Base-by-base conservation (phyloP, 2,329 filamentous ascomycete species). In the Corynespora cassiicola region DNA sequence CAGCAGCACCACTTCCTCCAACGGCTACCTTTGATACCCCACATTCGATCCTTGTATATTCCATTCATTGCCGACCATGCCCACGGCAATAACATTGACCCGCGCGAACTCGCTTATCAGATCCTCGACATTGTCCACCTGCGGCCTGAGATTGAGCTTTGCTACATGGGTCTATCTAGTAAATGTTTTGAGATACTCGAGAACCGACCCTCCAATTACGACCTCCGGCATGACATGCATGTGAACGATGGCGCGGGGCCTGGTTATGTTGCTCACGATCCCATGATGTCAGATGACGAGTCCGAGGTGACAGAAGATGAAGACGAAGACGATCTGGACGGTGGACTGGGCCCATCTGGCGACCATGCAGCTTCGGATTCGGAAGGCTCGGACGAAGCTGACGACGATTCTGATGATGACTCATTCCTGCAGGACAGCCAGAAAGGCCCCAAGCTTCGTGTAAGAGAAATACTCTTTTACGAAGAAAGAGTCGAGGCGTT, bases 121-220 rank as follows among this genome's bases (percentile, higher is more conserved):
- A 80, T 92, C 30, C 78, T 90, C 20, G 87, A 92, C 61, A 87
- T 91, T 29, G 83, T 92, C 36, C 84, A 86, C 9, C 74, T 94
- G 11, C 79, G 87, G 4, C 86, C 87, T 0, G 87, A 91, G 52
- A 80, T 91, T 17, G 83, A 86, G 56, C 75, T 94, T 10, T 88
- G 84, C 65, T 92, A 91, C 58, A 78, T 92, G 53, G 89, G 86
- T 12, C 80, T 94, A 36, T 77, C 78, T n/a, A 75, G 74, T 25
- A 91, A 90, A 65, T 94, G 89, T 66, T 94, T 88, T 58, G 88
- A 94, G 63, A 86, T 94, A 20, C 69, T 90, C 6, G 88, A 94
- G 63, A 77, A 76, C 33, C 72, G 76, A 31, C 70, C 71, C 2
- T 75, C 71, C 9, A 75, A 79, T 36, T 65, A 63, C 37, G 63